A percentile compares a stretch with the other conserved stretches of the same genome.
Conservation (phyloP, 306 rosid species). For the Abrus precatorius region DNA sequence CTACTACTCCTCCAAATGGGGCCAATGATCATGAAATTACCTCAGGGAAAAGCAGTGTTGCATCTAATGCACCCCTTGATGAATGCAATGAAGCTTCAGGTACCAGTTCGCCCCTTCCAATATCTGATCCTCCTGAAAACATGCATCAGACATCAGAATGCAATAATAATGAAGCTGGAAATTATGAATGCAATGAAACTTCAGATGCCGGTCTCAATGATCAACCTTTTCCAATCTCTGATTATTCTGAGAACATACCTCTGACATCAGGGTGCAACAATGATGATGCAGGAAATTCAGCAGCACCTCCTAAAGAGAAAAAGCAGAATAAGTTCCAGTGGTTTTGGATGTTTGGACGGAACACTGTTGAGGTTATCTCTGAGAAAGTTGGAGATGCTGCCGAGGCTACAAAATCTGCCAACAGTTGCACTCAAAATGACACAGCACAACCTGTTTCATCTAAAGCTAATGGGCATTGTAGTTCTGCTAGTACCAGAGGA, state of each 20-base stretch:
- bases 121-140: conserved; percentile 58
- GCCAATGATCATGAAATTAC: conserved; percentile 67
- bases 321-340: conserved; percentile 81
- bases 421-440: conserved; percentile 49
- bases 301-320: conserved; percentile 60
- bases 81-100: conserved; percentile 61
- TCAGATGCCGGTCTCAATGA: conserved; percentile 43
- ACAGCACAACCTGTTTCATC: conserved; percentile 46
- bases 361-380: conserved; percentile 61
- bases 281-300: conserved; percentile 51
- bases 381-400: conserved; percentile 62
- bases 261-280: conserved; percentile 55
- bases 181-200: conserved; percentile 58
- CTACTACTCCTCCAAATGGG: conserved; percentile 69
- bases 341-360: conserved; percentile 84
- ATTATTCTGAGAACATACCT: conserved; percentile 46
- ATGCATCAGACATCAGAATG: conserved; percentile 54
- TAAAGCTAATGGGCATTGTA: conserved; percentile 50
- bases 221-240: conserved; percentile 53
- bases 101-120: conserved; percentile 49
- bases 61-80: conserved; percentile 68
- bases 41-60: conserved; percentile 77
- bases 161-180: conserved; percentile 40
- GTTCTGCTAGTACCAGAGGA: conserved; percentile 61
- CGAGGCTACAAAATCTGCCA: conserved; percentile 56